Evolutionary conservation across 805 yeast genomes (phyloP), one percentile per base, ranked within the genome.

Genomic region (Metschnikowia peoriensis): DNA sequence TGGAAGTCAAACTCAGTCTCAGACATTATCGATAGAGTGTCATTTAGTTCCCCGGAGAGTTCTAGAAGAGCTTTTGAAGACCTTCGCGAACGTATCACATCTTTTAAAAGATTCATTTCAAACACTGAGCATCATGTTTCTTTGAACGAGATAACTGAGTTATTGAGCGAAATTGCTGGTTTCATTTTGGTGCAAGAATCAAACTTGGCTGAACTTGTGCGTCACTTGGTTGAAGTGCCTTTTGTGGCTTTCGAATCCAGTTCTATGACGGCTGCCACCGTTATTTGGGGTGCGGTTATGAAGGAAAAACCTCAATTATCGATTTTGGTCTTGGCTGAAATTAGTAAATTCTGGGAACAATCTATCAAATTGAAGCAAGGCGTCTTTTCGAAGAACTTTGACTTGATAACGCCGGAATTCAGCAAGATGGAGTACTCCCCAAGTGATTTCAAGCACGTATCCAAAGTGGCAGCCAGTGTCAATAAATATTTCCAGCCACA

Each of bases 401-500:
- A 91, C 65, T 65, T 82, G 7, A 62, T 61, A 0, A 72, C 77
- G 50, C 85, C 93, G 27, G 88, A 85, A 50, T 85, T 76, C 66
- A 71, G 81, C 57, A 78, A 76, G 47, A 94, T 94, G 99, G 94
- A 89, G 57, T 94, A 94, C 61, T 72, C 91, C 1, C 97, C 99
- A 10, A 84, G 96, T 44, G 85, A 87, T 68, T 85, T 83, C 58
- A 73, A 75, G 43, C 76, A 74, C 7, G 77, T 85, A 7, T 80
- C 80, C 49, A 81, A 79, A 54, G 69, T 73, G 35, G 83, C 89
- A 0, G 66, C 69, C 1, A 57, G 66, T 2, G 83, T 85, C 1
- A 75, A 79, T 5, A 71, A 76, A 47, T 66, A 75, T 6, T 71
- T 81, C 54, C 83, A 84, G 49, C 88, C 96, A 0, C 97, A 94